Evolutionary conservation across 257 asterid genomes (phyloP).

Genomic region (Solanum infundibuliforme): DNA sequence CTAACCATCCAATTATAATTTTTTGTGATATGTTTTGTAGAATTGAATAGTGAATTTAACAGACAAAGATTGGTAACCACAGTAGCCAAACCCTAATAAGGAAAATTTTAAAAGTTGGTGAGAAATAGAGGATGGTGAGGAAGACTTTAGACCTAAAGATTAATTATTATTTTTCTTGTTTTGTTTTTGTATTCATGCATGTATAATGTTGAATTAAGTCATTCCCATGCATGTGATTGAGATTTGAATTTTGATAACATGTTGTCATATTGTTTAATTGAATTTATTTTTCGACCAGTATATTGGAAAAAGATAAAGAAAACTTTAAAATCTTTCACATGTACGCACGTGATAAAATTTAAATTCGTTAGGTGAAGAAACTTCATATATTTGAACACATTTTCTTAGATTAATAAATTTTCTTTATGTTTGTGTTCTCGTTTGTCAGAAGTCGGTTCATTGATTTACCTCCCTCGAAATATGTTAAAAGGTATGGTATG

Average conservation of each 20-base stretch:
- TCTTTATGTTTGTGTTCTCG: background rate
- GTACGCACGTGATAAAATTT: background rate
- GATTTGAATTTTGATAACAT: background rate
- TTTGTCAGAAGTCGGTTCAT: too few relatives aligned
- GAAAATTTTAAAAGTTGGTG: background rate
- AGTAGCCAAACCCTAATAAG: background rate
- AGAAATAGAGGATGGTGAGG: background rate
- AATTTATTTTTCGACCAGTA: background rate
- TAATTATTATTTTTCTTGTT: background rate
- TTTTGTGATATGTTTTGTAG: background rate
- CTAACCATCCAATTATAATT: background rate
- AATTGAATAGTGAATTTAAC: background rate
- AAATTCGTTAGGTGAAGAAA: background rate
- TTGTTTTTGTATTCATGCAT: background rate
- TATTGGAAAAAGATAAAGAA: background rate
- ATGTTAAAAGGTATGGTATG: background rate
- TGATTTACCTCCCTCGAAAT: background rate
- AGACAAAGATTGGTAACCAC: background rate
- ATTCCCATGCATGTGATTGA: background rate
- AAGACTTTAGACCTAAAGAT: background rate
- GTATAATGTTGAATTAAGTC: background rate
- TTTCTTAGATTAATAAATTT: background rate
- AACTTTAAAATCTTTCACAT: background rate
- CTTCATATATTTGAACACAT: background rate
- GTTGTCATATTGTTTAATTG: background rate